Base-by-base conservation (phyloP, 345 rosid species). In the Kernera saxatilis region DNA sequence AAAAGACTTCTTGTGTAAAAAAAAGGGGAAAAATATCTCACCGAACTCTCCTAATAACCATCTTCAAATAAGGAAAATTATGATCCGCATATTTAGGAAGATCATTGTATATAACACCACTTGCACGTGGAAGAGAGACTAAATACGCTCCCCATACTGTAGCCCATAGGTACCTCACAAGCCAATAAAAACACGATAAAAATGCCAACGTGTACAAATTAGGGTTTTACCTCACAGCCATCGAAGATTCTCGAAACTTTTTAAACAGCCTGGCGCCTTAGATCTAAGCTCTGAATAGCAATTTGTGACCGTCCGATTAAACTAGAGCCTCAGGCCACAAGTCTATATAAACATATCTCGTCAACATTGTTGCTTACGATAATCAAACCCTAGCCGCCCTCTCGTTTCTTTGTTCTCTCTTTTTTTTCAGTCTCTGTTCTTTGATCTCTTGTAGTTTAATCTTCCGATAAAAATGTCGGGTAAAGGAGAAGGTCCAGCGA, bases 401-500 rank as follows among this genome's bases (percentile, higher is more conserved):
- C 14, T 12, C 0, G 14, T 35, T 33, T 59, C 6, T 54, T 63
- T 45, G 37, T 30, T 11, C 40, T 36, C 27, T 35, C 1, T 21
- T 6, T 7, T 0, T 19, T 7, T 0, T 19, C 6, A 25, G 45
- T 6, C 10, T 55, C 12, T 27, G 14, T 62, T 71, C 33, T 51
- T 51, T 2, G 10, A 9, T 61, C 37, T 54, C 48, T 56, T 25
- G 32, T 9, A 25, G 64, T 22, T 69, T 25, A 32, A 43, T 44
- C 58, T 32, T 39, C 44, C 39, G 69, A 48, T 50, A 18, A 71
- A 2, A 57, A 87, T 87, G 91, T 84, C 91, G 4, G 89, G 87
- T 62, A 87, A 87, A 77, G 92, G 92, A 80, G 92, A 87, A 66
- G 92, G 92, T 54, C 88, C 92, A 15, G 92, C 89, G 35, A 87